Evolutionary conservation across 441 rosid genomes (phyloP), one percentile per base, ranked within the genome.

Genomic region (Populus hybrid): DNA sequence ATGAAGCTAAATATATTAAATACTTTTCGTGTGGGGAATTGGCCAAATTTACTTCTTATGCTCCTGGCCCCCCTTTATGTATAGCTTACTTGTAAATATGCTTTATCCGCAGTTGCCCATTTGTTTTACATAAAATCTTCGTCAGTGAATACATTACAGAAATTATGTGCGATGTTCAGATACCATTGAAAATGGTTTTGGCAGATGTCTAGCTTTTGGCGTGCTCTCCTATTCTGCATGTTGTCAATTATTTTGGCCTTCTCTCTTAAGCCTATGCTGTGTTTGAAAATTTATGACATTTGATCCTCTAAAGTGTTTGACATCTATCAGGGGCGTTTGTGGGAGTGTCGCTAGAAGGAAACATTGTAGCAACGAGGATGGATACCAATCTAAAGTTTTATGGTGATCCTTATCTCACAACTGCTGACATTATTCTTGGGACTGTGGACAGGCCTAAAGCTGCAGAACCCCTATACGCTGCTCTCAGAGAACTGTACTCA

Each of bases 341-440:
- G 77, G 99, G 98, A 69, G 95, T 92, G 77, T 96, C 98, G 8
- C 87, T 96, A 20, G 98, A 96, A 88, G 96, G 99, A 67, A 96
- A 92, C 73, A 70, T 92, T 12, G 98, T 94, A 46, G 87, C 87
- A 0, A 94, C 98, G 11, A 90, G 98, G 86, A 93, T 87, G 87
- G 98, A 94, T 72, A 79, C 90, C 75, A 96, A 96, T 79, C 88
- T 96, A 42, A 87, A 69, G 66, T 96, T 96, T 77, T 96, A 94
- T 16, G 99, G 99, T 0, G 99, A 93, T 83, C 98, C 98, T 6
- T 94, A 96, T 89, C 87, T 94, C 73, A 81, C 92, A 10, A 92
- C 98, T 0, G 84, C 87, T 0, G 98, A 96, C 85, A 92, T 94
- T 81, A 87, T 96, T 54, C 95, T 93, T 1, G 98, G 97, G 69